phyloP scores from a whole-genome alignment of 1,284 basidiomycete species.

The Pyrrhoderma noxium region DNA sequence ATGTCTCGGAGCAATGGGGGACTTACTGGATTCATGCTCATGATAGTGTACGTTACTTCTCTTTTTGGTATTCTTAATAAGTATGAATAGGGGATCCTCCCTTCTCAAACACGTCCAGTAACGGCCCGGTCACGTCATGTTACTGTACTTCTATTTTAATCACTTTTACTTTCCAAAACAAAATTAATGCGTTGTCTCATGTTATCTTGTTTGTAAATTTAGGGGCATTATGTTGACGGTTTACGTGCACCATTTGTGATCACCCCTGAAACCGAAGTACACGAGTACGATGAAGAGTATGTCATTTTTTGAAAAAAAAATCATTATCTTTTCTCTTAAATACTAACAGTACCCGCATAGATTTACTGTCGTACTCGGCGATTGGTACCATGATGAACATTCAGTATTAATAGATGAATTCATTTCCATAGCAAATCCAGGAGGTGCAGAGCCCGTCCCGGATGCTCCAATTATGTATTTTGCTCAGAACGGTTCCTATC shows the following conservation, averaged over 20 bases:
- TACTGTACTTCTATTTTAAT: conserved; percentile 1
- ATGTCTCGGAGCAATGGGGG: conserved; percentile 66
- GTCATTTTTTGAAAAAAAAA: neutral
- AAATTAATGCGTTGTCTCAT: neutral
- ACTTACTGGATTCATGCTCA: conserved; percentile 89
- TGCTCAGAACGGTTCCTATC: conserved; percentile 64
- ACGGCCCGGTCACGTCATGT: too few relatives aligned
- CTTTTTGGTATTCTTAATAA: neutral
- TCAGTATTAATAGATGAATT: conserved; percentile 59
- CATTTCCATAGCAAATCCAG: conserved; percentile 69
- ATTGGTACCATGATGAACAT: conserved; percentile 85
- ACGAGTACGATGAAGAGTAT: conserved; percentile 65
- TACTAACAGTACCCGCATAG: conserved; percentile 26
- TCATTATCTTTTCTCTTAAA: neutral
- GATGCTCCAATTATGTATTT: conserved; percentile 82
- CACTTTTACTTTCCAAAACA: neutral
- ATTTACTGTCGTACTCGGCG: conserved; percentile 81
- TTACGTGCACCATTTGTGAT: conserved; percentile 75
- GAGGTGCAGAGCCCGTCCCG: conserved; percentile 84
- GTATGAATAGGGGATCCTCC: conserved; percentile 13
- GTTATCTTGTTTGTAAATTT: neutral
- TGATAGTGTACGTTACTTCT: conserved; percentile 34
- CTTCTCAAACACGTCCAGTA: too few relatives aligned
- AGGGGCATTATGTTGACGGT: conserved; percentile 87
- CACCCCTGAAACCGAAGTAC: conserved; percentile 53